A percentile compares a stretch with the other conserved stretches of the same genome.
Evolutionary conservation across 768 basidiomycete genomes (phyloP).

Genomic region (Leccinum incarnatum): DNA sequence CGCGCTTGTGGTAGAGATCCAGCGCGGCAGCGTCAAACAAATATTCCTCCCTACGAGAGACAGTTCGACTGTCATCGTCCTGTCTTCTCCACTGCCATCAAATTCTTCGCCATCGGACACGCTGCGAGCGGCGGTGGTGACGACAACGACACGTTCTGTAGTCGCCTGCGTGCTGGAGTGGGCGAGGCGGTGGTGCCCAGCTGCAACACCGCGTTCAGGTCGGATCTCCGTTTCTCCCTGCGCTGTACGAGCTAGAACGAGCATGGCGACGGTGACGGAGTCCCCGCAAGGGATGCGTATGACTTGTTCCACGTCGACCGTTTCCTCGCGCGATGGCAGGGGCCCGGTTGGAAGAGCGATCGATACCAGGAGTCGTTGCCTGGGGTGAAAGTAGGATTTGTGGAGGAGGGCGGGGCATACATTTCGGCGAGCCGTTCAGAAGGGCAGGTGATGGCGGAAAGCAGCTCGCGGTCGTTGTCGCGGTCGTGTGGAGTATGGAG

Average conservation of each 20-base stretch:
- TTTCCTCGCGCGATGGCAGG: conserved; percentile 41
- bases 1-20: conserved; percentile 54
- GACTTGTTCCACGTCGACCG: conserved; percentile 77
- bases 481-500: conserved; percentile 70
- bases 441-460: conserved; percentile 73
- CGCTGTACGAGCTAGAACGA: conserved; percentile 35
- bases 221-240: conserved; percentile 53
- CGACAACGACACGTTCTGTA: conserved; percentile 39
- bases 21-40: conserved; percentile 65
- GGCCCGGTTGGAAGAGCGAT: conserved; percentile 45
- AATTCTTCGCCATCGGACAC: conserved; percentile 32
- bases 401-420: conserved; percentile 80
- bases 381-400: conserved; percentile 24
- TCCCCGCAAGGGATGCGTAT: conserved; percentile 49
- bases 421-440: conserved; percentile 75
- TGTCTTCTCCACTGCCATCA: conserved; percentile 15
- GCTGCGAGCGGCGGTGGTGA: conserved; percentile 33
- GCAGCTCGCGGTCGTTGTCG: conserved; percentile 76
- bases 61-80: conserved; percentile 19
- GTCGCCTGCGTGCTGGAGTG: conserved; percentile 25
- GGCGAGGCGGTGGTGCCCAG: conserved; percentile 16
- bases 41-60: conserved; percentile 27
- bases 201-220: conserved; percentile 49
- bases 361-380: conserved; percentile 30
- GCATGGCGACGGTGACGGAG: conserved; percentile 33